A percentile compares a stretch with the other conserved stretches of the same genome.
These are phyloP conservation scores for Herpotrichia juniperi DNA, from an alignment of 2,329 filamentous ascomycete genomes.

Conservation along the genomic window DNA sequence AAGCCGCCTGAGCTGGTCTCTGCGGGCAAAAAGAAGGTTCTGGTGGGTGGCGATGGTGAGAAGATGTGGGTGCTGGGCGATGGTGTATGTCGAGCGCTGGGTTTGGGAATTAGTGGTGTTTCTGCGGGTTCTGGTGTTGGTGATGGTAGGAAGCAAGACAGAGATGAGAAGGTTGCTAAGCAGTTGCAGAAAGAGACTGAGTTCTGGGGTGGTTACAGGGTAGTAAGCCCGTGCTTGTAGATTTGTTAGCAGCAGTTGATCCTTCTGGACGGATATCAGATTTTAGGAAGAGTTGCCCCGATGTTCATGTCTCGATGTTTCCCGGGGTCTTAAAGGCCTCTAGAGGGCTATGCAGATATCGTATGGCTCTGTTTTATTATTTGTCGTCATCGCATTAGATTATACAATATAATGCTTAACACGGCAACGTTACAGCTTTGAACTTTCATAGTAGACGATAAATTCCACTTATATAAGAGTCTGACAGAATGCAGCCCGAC, in stretches of 20 bases:
- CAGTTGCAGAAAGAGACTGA: slow-evolving; percentile 1
- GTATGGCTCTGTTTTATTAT: neutral
- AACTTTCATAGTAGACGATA: neutral
- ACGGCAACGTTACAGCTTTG: too few species aligned
- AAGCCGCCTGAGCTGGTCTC: neutral
- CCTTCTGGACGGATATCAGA: neutral
- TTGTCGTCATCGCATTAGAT: neutral
- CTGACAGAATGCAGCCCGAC: neutral
- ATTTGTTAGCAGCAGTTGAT: neutral
- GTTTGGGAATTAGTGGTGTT: neutral
- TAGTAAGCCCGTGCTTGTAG: neutral
- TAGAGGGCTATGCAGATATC: neutral
- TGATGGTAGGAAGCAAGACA: slow-evolving; percentile 73
- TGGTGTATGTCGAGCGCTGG: neutral
- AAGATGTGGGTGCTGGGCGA: neutral
- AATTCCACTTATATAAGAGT: neutral
- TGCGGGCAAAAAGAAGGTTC: neutral
- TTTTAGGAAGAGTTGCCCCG: neutral
- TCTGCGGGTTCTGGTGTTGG: slow-evolving; percentile 52
- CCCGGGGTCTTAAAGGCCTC: neutral
- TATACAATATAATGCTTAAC: neutral
- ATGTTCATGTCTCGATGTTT: neutral
- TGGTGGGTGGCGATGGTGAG: neutral
- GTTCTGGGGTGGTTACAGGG: neutral
- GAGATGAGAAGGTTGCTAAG: neutral